A percentile compares a stretch with the other conserved stretches of the same genome.
Evolutionary conservation across 805 yeast species (phyloP).

Genomic region (Ogataea nakhonphanomensis): DNA sequence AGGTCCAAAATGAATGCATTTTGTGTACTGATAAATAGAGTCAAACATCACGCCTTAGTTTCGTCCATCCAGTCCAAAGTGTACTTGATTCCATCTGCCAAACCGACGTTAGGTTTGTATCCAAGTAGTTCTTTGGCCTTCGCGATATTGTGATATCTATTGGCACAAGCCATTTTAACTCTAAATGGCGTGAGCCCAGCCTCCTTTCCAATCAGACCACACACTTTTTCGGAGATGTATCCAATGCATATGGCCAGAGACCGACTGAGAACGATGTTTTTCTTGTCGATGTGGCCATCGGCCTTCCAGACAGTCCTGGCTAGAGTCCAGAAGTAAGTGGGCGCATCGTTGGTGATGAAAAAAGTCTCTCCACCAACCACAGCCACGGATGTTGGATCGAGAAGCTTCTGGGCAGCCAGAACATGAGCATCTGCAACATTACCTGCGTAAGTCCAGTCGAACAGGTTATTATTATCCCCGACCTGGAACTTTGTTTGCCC

Average conservation of each 20-base stretch:
- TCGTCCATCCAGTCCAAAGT: constrained; percentile 92
- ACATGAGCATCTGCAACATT: constrained; percentile 97
- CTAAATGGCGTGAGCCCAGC: constrained; percentile 96
- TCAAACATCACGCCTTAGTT: constrained; percentile 25
- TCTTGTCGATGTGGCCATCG: constrained; percentile 77
- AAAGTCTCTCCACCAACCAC: constrained; percentile 80
- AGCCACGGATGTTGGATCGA: constrained; percentile 41
- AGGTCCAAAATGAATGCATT: constrained; percentile 37
- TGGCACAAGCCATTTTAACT: constrained; percentile 88
- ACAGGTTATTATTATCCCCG: constrained; percentile 90
- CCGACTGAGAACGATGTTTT: constrained; percentile 63
- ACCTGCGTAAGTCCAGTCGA: constrained; percentile 98
- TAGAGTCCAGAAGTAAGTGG: constrained; percentile 94
- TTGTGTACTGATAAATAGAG: constrained; percentile 33
- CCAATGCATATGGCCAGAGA: constrained; percentile 81
- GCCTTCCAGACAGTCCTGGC: constrained; percentile 98
- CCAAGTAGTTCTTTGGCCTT: constrained; percentile 80
- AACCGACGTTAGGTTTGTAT: constrained; percentile 73
- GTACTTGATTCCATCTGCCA: constrained; percentile 74
- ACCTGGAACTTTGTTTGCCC: constrained; percentile 92
- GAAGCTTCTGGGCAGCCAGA: constrained; percentile 76
- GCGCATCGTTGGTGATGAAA: constrained; percentile 90
- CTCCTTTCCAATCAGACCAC: constrained; percentile 72
- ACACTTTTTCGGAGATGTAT: constrained; percentile 70
- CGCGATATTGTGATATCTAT: constrained; percentile 85